Evolutionary conservation across 176 grass and related monocot species (phyloP), one percentile per base, ranked within the genome.

Genomic region (Avena insularis): DNA sequence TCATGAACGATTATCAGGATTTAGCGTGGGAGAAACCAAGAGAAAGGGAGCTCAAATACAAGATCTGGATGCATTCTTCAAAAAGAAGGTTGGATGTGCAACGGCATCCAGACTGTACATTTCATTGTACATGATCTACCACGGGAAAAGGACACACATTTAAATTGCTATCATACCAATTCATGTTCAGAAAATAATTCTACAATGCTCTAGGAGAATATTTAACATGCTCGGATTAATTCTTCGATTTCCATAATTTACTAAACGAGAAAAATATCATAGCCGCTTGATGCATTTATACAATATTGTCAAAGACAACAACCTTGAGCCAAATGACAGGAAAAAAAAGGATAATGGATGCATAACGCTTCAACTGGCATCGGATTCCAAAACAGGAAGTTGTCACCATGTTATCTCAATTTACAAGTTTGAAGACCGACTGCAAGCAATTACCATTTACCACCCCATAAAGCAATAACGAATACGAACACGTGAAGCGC

Each of bases 381-480:
- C 45, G 33, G 33, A 46, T 71, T 36, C 23, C 6, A 10, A 38
- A 54, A 38, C 17, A 55, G 49, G 31, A 21, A 40, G 21, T 0
- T 55, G 12, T 25, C 33, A 56, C 33, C 48, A 48, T 68, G 58
- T 68, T 29, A 78, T 45, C 83, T 86, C 50, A 54, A 71, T 45
- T 54, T 59, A 86, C 71, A 75, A 13, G 43, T 14, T 35, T 36
- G 38, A 87, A 75, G 20, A 48, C 25, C 0, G 14, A 43, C 38
- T 51, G 36, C 43, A 51, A 78, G 20, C 8, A 78, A 86, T 82
- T 27, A 75, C 7, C 47, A 50, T 50, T 82, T 27, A 75, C 47
- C 46, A 50, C 7, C 71, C 5, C 50, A 75, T 47, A 13, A 40
- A 82, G 51, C 3, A 71, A 82, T 82, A 70, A 87, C 50, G 64